These are phyloP conservation scores for Aspergillus hancockii DNA, from an alignment of 495 filamentous ascomycete species.

Conservation along the genomic window DNA sequence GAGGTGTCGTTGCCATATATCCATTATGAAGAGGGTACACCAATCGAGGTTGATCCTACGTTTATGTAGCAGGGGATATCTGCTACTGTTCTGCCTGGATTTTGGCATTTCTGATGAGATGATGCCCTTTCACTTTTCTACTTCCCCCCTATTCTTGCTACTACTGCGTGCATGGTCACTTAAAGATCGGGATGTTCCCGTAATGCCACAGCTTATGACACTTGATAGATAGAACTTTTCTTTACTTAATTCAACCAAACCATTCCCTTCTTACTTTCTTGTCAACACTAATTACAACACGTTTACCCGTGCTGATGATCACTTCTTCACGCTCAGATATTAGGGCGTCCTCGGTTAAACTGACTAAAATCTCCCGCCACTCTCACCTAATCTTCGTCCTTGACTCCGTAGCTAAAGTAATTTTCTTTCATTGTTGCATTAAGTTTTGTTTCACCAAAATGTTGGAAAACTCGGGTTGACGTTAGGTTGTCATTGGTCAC, in stretches of 20 bases:
- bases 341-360: too few relatives aligned
- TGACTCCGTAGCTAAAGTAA: too few relatives aligned
- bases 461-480: too few relatives aligned
- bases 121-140: constrained; percentile 8
- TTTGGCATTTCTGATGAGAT: background rate
- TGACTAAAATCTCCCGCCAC: too few relatives aligned
- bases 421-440: too few relatives aligned
- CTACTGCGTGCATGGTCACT: background rate
- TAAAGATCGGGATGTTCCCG: background rate
- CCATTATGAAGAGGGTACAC: constrained; percentile 8
- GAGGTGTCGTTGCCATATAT: constrained; percentile 31
- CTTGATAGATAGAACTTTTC: background rate
- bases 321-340: too few relatives aligned
- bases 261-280: too few relatives aligned
- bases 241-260: background rate
- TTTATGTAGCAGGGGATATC: constrained; percentile 11
- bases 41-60: constrained; percentile 34
- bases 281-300: too few relatives aligned
- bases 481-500: too few relatives aligned
- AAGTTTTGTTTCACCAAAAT: too few relatives aligned
- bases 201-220: background rate
- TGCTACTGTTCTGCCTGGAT: background rate
- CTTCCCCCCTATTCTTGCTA: background rate
- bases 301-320: too few relatives aligned
- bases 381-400: too few relatives aligned